Evolutionary conservation across 352 stramenopile species (phyloP).

Genomic region (Phytopythium aichiense): DNA sequence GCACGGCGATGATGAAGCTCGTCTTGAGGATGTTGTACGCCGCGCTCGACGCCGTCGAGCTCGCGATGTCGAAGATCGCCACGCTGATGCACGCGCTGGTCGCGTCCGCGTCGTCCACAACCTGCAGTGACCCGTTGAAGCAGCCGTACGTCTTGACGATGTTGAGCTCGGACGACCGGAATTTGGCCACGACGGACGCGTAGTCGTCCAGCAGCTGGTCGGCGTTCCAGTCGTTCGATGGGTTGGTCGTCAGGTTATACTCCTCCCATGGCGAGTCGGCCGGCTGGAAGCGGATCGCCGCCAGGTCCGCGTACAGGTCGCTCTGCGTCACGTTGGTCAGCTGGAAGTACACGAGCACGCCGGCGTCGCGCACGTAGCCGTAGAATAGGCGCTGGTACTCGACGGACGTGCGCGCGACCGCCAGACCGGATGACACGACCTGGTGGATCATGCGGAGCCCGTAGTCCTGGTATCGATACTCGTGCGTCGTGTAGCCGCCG

Average conservation of each 20-base stretch:
- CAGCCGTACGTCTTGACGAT: slow-evolving; percentile 77
- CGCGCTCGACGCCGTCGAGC: slow-evolving; percentile 37
- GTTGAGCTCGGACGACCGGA: slow-evolving; percentile 57
- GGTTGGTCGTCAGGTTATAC: slow-evolving; percentile 58
- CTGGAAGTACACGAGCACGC: slow-evolving; percentile 48
- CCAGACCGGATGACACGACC: slow-evolving; percentile 49
- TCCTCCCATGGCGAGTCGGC: slow-evolving; percentile 19
- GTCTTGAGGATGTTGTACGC: slow-evolving; percentile 87
- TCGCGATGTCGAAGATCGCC: slow-evolving; percentile 84
- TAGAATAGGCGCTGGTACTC: slow-evolving; percentile 59
- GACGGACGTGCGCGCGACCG: slow-evolving; percentile 20
- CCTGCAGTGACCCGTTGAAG: slow-evolving; percentile 61
- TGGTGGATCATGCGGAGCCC: slow-evolving; percentile 74
- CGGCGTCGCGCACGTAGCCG: slow-evolving; percentile 62
- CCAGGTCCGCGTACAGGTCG: slow-evolving; percentile 26
- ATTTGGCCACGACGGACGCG: slow-evolving; percentile 28
- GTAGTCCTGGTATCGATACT: slow-evolving; percentile 86
- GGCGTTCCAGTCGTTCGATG: slow-evolving; percentile 49
- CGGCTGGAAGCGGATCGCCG: slow-evolving; percentile 46
- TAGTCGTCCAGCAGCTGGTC: slow-evolving; percentile 37
- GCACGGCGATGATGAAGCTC: slow-evolving; percentile 81
- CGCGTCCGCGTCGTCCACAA: slow-evolving; percentile 40
- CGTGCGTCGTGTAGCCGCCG: slow-evolving; percentile 64
- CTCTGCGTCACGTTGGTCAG: slow-evolving; percentile 50
- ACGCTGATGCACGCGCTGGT: slow-evolving; percentile 62